phyloP scores from a whole-genome alignment of 306 rosid genomes.

The Lupinus albus region DNA sequence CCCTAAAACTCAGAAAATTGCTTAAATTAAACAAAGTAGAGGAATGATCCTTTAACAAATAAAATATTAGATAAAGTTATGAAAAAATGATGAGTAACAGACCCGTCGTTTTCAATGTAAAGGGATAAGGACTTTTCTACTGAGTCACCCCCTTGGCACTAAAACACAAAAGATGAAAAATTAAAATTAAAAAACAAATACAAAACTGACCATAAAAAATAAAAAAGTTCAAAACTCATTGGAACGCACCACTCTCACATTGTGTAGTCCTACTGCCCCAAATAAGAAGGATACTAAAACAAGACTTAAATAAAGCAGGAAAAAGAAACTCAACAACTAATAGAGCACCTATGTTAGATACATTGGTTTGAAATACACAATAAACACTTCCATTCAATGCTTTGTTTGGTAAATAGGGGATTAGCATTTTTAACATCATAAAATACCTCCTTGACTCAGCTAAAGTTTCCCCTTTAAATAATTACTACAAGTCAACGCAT shows the following conservation, averaged over 20 bases:
- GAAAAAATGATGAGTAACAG: slow-evolving; percentile 34
- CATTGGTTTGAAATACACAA: not conserved
- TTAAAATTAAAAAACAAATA: slow-evolving; percentile 1
- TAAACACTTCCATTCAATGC: no score
- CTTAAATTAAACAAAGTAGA: slow-evolving; percentile 30
- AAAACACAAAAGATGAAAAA: slow-evolving; percentile 22
- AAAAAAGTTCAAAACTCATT: slow-evolving; percentile 8
- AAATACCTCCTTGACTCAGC: no score
- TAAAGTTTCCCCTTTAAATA: no score
- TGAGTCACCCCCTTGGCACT: slow-evolving; percentile 83
- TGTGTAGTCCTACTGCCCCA: not conserved
- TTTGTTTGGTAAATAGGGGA: no score
- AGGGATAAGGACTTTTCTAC: slow-evolving; percentile 66
- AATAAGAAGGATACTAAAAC: slow-evolving; percentile 13
- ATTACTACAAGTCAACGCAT: no score
- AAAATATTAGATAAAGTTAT: slow-evolving; percentile 4
- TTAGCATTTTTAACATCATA: no score
- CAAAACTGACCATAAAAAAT: slow-evolving; percentile 10
- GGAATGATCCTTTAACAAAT: slow-evolving; percentile 11
- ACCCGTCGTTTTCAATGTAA: slow-evolving; percentile 70
- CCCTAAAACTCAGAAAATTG: slow-evolving; percentile 52
- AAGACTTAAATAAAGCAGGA: not conserved
- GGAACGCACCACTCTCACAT: slow-evolving; percentile 21
- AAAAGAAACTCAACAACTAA: slow-evolving; percentile 3
- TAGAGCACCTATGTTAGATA: slow-evolving; percentile 10